Evolutionary conservation across 805 yeast species (phyloP).

Genomic region (Nakazawaea ernobii): DNA sequence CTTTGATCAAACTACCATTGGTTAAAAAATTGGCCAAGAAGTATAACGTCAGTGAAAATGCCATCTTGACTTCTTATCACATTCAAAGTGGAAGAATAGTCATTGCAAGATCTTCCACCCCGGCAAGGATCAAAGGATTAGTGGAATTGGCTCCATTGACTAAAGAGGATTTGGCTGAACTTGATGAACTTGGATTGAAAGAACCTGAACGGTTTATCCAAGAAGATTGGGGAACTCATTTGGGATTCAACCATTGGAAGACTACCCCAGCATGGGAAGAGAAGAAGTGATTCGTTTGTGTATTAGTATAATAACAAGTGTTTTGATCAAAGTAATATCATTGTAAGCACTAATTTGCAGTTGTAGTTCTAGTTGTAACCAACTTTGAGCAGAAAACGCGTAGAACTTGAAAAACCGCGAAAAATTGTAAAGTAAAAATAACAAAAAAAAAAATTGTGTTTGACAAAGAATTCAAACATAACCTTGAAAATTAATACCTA

Average conservation of each 20-base stretch:
- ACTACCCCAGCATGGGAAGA: slow-evolving; percentile 9
- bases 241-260: slow-evolving; percentile 29
- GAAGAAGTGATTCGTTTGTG: neutral
- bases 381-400: neutral
- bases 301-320: neutral
- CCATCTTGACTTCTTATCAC: slow-evolving; percentile 59
- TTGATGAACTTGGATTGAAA: slow-evolving; percentile 24
- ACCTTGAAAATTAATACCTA: neutral
- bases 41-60: slow-evolving; percentile 46
- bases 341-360: too few relatives aligned
- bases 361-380: too few relatives aligned
- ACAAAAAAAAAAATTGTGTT: neutral
- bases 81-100: slow-evolving; percentile 55
- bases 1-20: slow-evolving; percentile 46
- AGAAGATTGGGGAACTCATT: slow-evolving; percentile 25
- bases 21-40: slow-evolving; percentile 51
- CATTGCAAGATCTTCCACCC: slow-evolving; percentile 67
- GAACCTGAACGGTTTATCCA: slow-evolving; percentile 26
- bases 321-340: too few relatives aligned
- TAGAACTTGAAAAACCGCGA: neutral
- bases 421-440: neutral
- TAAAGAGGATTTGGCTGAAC: slow-evolving; percentile 27
- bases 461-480: neutral
- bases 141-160: slow-evolving; percentile 29
- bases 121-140: slow-evolving; percentile 49